phyloP scores from a whole-genome alignment of 2,329 filamentous ascomycete genomes.

The Botrytis aclada region DNA sequence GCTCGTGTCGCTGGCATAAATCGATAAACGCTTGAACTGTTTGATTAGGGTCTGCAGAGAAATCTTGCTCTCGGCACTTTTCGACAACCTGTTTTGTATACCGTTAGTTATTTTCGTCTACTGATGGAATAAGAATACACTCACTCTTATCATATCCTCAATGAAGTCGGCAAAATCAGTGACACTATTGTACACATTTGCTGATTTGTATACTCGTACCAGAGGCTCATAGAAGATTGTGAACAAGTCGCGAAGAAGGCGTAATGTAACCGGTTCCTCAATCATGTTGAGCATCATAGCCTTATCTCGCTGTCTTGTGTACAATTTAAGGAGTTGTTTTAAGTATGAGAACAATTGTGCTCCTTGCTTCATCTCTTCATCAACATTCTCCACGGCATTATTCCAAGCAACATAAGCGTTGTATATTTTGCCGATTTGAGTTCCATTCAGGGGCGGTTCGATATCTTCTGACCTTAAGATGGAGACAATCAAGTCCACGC shows the following conservation, averaged over 20 bases:
- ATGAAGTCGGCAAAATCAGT: conserved; percentile 93
- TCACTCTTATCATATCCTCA: conserved; percentile 83
- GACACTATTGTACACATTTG: conserved; percentile 95
- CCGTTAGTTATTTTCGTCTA: conserved; percentile 23
- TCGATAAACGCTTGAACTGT: conserved; percentile 98
- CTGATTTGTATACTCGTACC: conserved; percentile 95
- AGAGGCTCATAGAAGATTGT: conserved; percentile 99
- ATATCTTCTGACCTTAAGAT: conserved; percentile 78
- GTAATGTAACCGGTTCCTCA: conserved; percentile 95
- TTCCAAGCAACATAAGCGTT: conserved; percentile 98
- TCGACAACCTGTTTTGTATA: conserved; percentile 55
- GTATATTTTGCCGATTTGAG: conserved; percentile 81
- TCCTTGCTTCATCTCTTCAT: conserved; percentile 83
- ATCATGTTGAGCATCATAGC: conserved; percentile 94
- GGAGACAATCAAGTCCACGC: conserved; percentile 80
- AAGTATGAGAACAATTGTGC: conserved; percentile 91
- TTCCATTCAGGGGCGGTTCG: conserved; percentile 64
- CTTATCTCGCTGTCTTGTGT: conserved; percentile 90
- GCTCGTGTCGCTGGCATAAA: conserved; percentile 87
- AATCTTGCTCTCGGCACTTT: conserved; percentile 68
- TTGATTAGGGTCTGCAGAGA: conserved; percentile 93
- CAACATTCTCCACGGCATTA: conserved; percentile 84
- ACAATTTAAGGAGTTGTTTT: conserved; percentile 91
- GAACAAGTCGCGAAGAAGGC: conserved; percentile 92
- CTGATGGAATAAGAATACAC: conserved; percentile 23